phyloP scores from a whole-genome alignment of 208 protist genomes.

The Crithidia brevicula region DNA sequence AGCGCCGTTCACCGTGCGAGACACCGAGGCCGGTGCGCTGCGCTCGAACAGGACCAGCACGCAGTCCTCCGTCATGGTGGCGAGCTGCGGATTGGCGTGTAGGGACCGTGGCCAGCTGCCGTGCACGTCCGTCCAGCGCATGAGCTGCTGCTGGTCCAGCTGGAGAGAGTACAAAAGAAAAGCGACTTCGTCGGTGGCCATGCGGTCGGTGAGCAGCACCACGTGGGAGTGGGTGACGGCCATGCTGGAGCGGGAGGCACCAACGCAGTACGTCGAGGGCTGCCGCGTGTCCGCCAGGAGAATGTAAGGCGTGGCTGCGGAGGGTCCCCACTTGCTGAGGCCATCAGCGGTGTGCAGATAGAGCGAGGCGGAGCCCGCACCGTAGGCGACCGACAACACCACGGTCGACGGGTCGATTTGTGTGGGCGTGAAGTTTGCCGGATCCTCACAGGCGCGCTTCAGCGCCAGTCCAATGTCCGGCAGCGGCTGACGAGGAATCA shows the following conservation, averaged over 20 bases:
- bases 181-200: constrained; percentile 56
- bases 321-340: constrained; percentile 59
- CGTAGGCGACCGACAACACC: constrained; percentile 73
- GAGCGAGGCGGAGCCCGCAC: constrained; percentile 36
- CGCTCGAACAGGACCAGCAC: constrained; percentile 59
- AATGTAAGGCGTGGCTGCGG: constrained; percentile 38
- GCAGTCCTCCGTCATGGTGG: constrained; percentile 49
- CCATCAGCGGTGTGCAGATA: constrained; percentile 73
- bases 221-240: constrained; percentile 53
- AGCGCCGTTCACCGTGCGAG: constrained; percentile 26
- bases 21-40: constrained; percentile 2
- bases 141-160: constrained; percentile 57
- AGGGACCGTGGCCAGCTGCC: constrained; percentile 37
- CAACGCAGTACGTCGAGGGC: constrained; percentile 50
- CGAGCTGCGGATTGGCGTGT: constrained; percentile 36
- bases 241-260: constrained; percentile 67
- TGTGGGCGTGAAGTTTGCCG: constrained; percentile 53
- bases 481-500: constrained; percentile 51
- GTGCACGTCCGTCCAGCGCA: constrained; percentile 49
- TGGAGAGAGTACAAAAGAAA: constrained; percentile 64
- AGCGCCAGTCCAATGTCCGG: constrained; percentile 60
- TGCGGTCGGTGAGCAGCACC: constrained; percentile 79
- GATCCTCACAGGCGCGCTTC: constrained; percentile 55
- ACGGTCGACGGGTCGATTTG: constrained; percentile 34
- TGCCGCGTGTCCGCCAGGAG: constrained; percentile 53